Percentiles rank a stretch among this genome's conserved stretches.
These are phyloP conservation scores for Xylariaceae sp. DNA, from an alignment of 2,329 filamentous ascomycete species.

Conservation along the genomic window DNA sequence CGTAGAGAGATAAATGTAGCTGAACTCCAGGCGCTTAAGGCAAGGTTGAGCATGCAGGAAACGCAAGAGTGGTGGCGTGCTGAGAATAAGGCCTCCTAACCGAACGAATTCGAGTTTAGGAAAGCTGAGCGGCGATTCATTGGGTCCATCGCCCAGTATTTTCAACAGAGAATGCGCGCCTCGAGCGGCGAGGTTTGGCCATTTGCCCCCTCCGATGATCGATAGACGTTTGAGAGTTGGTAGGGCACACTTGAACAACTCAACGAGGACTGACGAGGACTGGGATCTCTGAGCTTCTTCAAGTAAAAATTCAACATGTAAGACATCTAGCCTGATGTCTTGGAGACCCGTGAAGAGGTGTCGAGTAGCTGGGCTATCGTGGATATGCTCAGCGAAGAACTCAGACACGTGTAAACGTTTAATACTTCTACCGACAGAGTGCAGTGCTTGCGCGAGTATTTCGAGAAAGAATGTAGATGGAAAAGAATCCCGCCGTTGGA, in stretches of 20 bases:
- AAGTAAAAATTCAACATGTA: conserved; percentile 18
- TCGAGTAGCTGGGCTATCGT: conserved; percentile 17
- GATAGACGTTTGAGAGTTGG: conserved; percentile 19
- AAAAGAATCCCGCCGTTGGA: conserved; percentile 8
- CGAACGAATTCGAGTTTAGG: conserved; percentile 12
- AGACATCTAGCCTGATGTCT: conserved; percentile 11
- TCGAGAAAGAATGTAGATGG: conserved; percentile 11
- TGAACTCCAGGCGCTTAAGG: conserved; percentile 22
- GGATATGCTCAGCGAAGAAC: conserved; percentile 11
- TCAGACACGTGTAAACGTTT: conserved; percentile 12
- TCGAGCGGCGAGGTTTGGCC: conserved; percentile 7
- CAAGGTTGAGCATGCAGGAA: conserved; percentile 22
- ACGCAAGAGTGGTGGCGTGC: conserved; percentile 20
- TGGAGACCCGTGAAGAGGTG: conserved; percentile 26
- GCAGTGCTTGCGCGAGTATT: conserved; percentile 16
- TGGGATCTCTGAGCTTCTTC: conserved; percentile 5
- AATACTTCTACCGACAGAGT: conserved; percentile 7
- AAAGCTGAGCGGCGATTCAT: conserved; percentile 19
- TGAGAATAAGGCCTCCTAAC: conserved; percentile 15
- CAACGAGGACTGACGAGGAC: conserved; percentile 1
- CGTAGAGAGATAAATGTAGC: conserved; percentile 29
- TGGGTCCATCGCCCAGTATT: conserved; percentile 14
- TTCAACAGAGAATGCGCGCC: conserved; percentile 25
- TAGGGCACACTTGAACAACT: conserved; percentile 19
- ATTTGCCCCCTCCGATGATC: conserved; percentile 19